These are phyloP conservation scores for Halophytophthora polymorphica DNA, from an alignment of 352 stramenopile genomes.

Conservation along the genomic window DNA sequence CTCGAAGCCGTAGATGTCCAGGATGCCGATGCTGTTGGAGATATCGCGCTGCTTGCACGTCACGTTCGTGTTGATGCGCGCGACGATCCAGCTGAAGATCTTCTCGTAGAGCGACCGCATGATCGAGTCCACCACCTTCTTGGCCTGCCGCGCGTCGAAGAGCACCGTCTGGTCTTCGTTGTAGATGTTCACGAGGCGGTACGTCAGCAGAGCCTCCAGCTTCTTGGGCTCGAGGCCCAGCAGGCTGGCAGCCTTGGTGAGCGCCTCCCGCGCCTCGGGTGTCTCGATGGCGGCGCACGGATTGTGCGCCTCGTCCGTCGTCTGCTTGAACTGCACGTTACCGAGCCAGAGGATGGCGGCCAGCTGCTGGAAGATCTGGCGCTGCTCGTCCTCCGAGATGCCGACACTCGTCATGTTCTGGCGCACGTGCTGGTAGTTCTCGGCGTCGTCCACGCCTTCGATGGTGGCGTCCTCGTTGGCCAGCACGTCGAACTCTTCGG, in stretches of 20 bases:
- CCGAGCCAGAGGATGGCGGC: slow-evolving; percentile 82
- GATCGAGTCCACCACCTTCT: slow-evolving; percentile 84
- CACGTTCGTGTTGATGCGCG: slow-evolving; percentile 83
- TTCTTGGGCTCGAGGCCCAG: slow-evolving; percentile 60
- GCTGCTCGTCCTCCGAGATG: slow-evolving; percentile 71
- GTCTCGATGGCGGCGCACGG: slow-evolving; percentile 62
- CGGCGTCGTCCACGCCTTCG: slow-evolving; percentile 72
- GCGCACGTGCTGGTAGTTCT: slow-evolving; percentile 57
- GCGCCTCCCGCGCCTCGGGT: slow-evolving; percentile 43
- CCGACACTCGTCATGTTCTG: slow-evolving; percentile 68
- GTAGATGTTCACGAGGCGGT: slow-evolving; percentile 79
- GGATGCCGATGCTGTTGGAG: slow-evolving; percentile 80
- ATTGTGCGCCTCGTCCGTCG: slow-evolving; percentile 71
- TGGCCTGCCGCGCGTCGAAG: slow-evolving; percentile 70
- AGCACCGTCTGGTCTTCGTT: slow-evolving; percentile 73
- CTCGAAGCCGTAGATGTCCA: slow-evolving; percentile 91
- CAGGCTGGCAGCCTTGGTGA: slow-evolving; percentile 55
- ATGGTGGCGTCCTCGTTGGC: slow-evolving; percentile 65
- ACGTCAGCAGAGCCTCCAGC: slow-evolving; percentile 74
- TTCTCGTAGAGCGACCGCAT: slow-evolving; percentile 87
- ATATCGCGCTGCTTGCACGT: slow-evolving; percentile 56
- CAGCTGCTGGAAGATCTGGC: slow-evolving; percentile 72
- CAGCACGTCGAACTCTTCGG: slow-evolving; percentile 66
- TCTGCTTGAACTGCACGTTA: slow-evolving; percentile 80
- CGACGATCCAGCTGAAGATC: slow-evolving; percentile 89